Base-by-base conservation (phyloP, 140 eudicot genomes). In the Oenanthe javanica region DNA sequence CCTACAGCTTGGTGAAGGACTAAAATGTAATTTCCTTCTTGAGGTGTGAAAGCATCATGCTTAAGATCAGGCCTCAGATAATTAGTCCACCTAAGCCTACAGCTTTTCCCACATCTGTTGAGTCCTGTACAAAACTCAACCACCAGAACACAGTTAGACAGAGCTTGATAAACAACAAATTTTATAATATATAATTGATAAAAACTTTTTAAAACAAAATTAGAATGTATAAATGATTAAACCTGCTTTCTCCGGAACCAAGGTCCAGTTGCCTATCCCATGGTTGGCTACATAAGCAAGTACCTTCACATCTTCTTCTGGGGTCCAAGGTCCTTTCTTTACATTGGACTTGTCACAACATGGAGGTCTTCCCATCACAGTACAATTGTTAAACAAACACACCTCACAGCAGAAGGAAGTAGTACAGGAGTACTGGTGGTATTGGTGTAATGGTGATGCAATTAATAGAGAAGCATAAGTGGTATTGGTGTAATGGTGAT, bases 201-300 rank as follows among this genome's bases (percentile, higher is more conserved):
- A 5, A 31, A 27, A 21, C 9, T 6, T 63, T 50, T 63, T 3
- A 63, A 63, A 63, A 67, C 16, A 42, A 14, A 40, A 18, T 18
- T 13, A 72, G 48, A 10, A 42, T 0, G 18, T 42, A 42, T 14
- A 76, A 38, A 19, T 46, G 12, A 27, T 21, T 49, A 77, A 31
- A 94, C 98, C 98, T 87, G 94, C 93, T 94, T 94, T 95, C 48
- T 86, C 91, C 1, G 99, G 97, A n/a, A 92, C 93, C 81, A 93
- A 76, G 8, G 97, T 94, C 97, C 97, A 90, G 73, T 94, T 92
- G 23, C 96, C 96, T 51, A 88, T 89, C 18, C 94, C 95, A 81
- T 94, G 88, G 70, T 80, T 92, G 23, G 97, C 96, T 49, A 92
- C 94, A 80, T 90, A 89, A 0, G 97, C 97, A 67, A 95, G 97